phyloP scores from a whole-genome alignment of 805 yeast genomes.

The Wickerhamiella lipophila region DNA sequence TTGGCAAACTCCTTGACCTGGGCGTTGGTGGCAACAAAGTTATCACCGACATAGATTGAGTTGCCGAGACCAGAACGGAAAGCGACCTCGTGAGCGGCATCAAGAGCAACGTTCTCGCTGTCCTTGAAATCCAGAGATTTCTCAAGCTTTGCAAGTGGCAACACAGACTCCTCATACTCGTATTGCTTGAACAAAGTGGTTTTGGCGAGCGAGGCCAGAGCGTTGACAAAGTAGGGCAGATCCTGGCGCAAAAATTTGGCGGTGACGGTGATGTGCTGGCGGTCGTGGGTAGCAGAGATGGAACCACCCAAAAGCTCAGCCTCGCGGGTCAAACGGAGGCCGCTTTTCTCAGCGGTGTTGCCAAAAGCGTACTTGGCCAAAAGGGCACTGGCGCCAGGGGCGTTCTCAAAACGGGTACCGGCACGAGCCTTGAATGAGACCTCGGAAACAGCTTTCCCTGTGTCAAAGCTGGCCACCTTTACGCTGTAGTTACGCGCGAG shows the following conservation, averaged over 20 bases:
- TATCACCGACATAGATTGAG: constrained; percentile 64
- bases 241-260: constrained; percentile 77
- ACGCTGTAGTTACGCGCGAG: constrained; percentile 29
- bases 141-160: constrained; percentile 65
- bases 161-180: constrained; percentile 69
- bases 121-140: constrained; percentile 36
- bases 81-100: constrained; percentile 64
- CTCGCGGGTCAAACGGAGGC: constrained; percentile 87
- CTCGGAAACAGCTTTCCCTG: constrained; percentile 56
- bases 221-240: constrained; percentile 83
- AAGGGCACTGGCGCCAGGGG: constrained; percentile 77
- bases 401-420: constrained; percentile 60
- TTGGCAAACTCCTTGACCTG: constrained; percentile 57
- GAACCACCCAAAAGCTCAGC: constrained; percentile 85
- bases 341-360: constrained; percentile 71
- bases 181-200: constrained; percentile 67
- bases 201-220: constrained; percentile 56
- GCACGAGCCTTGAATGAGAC: constrained; percentile 72
- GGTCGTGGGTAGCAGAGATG: constrained; percentile 54
- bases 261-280: constrained; percentile 71
- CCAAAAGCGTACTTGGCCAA: constrained; percentile 68
- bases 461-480: constrained; percentile 44
- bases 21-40: constrained; percentile 42
- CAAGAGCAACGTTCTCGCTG: constrained; percentile 52
- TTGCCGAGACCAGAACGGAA: constrained; percentile 84